Conservation (phyloP, 495 filamentous ascomycete species). For the Penicillium tannophilum region DNA sequence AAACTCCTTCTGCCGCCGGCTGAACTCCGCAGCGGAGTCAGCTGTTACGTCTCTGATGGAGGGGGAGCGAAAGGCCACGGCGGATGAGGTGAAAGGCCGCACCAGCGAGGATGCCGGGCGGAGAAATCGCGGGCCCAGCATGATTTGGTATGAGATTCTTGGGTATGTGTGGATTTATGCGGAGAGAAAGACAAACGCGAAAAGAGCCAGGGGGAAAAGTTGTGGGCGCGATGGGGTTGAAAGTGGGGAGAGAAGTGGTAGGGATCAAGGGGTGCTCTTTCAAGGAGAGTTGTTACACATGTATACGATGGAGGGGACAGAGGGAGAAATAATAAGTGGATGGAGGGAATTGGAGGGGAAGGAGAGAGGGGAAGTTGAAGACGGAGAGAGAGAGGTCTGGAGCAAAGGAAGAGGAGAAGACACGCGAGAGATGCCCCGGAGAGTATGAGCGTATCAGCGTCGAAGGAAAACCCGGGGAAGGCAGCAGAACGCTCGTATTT, state of each 20-base stretch:
- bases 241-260: neutral
- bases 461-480: slow-evolving; percentile 4
- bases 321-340: slow-evolving; percentile 10
- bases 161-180: slow-evolving; percentile 1
- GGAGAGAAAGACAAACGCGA: slow-evolving; percentile 1
- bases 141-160: slow-evolving; percentile 26
- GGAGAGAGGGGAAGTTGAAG: slow-evolving; percentile 15
- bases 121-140: slow-evolving; percentile 53
- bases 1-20: slow-evolving; percentile 79
- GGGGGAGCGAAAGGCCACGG: slow-evolving; percentile 61
- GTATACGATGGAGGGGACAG: slow-evolving; percentile 2
- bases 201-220: neutral
- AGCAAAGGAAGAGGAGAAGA: slow-evolving; percentile 12
- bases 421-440: neutral
- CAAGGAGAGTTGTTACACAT: slow-evolving; percentile 3
- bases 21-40: slow-evolving; percentile 71
- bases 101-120: slow-evolving; percentile 51
- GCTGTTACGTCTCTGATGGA: slow-evolving; percentile 81
- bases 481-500: neutral
- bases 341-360: slow-evolving; percentile 13
- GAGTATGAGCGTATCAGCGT: slow-evolving; percentile 1
- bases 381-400: slow-evolving; percentile 15
- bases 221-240: neutral
- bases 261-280: slow-evolving; percentile 2
- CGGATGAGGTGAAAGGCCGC: slow-evolving; percentile 64